Percentiles rank a stretch among this genome's conserved stretches.
Evolutionary conservation across 2,329 filamentous ascomycete species (phyloP).

Genomic region (Ambrosiella beaveri): DNA sequence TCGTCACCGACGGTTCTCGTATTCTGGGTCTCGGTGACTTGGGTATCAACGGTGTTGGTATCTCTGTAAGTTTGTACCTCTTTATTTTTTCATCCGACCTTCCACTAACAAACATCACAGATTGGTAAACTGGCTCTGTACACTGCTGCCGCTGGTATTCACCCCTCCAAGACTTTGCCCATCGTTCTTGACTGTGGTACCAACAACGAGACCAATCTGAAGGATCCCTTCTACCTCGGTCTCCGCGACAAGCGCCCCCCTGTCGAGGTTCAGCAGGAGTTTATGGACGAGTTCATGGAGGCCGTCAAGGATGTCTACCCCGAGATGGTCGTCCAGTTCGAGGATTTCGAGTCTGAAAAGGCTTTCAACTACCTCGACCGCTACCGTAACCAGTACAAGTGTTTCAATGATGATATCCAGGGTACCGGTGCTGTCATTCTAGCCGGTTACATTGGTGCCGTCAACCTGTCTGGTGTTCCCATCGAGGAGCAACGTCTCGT

Average conservation of each 20-base stretch:
- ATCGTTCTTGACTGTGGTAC: constrained; percentile 53
- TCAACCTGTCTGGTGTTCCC: constrained; percentile 72
- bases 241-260: constrained; percentile 68
- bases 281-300: constrained; percentile 95
- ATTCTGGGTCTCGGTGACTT: constrained; percentile 87
- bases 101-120: constrained; percentile 20
- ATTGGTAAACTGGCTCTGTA: constrained; percentile 92
- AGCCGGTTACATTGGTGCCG: constrained; percentile 55
- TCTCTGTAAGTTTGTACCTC: constrained; percentile 46
- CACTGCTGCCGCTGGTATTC: constrained; percentile 86
- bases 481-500: constrained; percentile 83
- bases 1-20: constrained; percentile 88
- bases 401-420: constrained; percentile 98
- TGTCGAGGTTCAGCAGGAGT: constrained; percentile 64
- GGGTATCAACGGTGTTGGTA: constrained; percentile 93
- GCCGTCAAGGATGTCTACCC: constrained; percentile 60
- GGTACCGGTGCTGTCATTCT: constrained; percentile 91
- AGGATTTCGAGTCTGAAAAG: constrained; percentile 86
- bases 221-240: constrained; percentile 71
- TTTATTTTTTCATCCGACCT: constrained; percentile 1
- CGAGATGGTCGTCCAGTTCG: constrained; percentile 69
- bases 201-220: constrained; percentile 47
- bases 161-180: constrained; percentile 65
- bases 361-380: constrained; percentile 86
- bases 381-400: constrained; percentile 76